Evolutionary conservation across 2,329 filamentous ascomycete genomes (phyloP).

Genomic region (Lachnellula hyalina): DNA sequence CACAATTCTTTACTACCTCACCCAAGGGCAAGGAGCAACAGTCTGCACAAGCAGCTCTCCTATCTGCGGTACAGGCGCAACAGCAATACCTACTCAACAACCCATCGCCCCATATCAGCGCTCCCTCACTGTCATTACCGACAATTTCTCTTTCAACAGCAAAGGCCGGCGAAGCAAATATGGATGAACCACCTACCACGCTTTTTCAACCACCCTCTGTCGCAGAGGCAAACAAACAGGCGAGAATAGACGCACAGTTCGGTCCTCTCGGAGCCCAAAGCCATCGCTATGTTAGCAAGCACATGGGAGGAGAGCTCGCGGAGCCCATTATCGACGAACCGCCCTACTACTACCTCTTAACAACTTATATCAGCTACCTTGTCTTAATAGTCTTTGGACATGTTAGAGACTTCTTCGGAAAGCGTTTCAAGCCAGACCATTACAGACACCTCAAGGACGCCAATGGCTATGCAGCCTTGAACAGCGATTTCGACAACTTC

Average conservation of each 20-base stretch:
- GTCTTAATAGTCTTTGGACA: slow-evolving; percentile 94
- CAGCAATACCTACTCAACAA: slow-evolving; percentile 47
- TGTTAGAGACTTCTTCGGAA: slow-evolving; percentile 95
- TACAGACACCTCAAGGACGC: slow-evolving; percentile 78
- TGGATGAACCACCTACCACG: slow-evolving; percentile 68
- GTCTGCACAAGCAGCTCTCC: slow-evolving; percentile 61
- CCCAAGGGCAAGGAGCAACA: slow-evolving; percentile 68
- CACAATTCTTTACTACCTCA: slow-evolving; percentile 76
- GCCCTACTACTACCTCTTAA: slow-evolving; percentile 93
- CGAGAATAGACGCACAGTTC: slow-evolving; percentile 82
- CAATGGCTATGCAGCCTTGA: slow-evolving; percentile 90
- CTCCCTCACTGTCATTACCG: slow-evolving; percentile 72
- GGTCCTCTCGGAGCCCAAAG: slow-evolving; percentile 74
- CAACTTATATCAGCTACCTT: slow-evolving; percentile 97
- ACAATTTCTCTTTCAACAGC: slow-evolving; percentile 90
- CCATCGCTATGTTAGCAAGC: slow-evolving; percentile 86
- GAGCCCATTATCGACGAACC: slow-evolving; percentile 90
- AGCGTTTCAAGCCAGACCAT: slow-evolving; percentile 78
- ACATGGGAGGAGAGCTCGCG: slow-evolving; percentile 73
- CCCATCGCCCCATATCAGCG: slow-evolving; percentile 60
- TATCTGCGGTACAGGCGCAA: slow-evolving; percentile 56
- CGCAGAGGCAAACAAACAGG: slow-evolving; percentile 72
- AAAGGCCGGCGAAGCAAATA: slow-evolving; percentile 67
- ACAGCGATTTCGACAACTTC: slow-evolving; percentile 98
- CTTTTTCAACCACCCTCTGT: slow-evolving; percentile 84